Percentiles rank a stretch among this genome's conserved stretches.
phyloP scores from a whole-genome alignment of 495 filamentous ascomycete genomes.

The Penicillium ochrochloron region DNA sequence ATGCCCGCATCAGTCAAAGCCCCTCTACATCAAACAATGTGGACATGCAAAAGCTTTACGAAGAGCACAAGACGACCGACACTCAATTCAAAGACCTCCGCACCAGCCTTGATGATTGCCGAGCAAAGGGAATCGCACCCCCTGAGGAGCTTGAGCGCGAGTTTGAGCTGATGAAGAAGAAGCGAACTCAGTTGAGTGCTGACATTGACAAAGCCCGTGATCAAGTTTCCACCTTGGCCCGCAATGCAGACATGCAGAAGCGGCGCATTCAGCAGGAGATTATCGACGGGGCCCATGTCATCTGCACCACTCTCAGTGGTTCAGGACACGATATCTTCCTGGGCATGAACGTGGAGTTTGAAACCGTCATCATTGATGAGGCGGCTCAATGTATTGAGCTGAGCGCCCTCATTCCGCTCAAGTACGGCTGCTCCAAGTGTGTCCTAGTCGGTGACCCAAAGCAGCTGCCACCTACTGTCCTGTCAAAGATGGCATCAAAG shows the following conservation, averaged over 20 bases:
- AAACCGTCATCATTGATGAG: conserved; percentile 98
- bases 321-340: conserved; percentile 98
- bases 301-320: conserved; percentile 94
- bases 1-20: conserved; percentile 61
- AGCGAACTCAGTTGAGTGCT: conserved; percentile 73
- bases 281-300: conserved; percentile 84
- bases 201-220: conserved; percentile 86
- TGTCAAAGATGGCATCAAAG: conserved; percentile 87
- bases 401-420: conserved; percentile 93
- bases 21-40: conserved; percentile 41
- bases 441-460: conserved; percentile 98
- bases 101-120: conserved; percentile 70
- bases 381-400: conserved; percentile 97
- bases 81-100: conserved; percentile 68
- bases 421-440: conserved; percentile 96
- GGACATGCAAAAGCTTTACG: conserved; percentile 77
- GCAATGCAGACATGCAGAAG: conserved; percentile 84
- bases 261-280: conserved; percentile 88
- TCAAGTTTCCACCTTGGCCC: conserved; percentile 72
- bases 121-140: conserved; percentile 62
- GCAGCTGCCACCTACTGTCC: conserved; percentile 92
- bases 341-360: conserved; percentile 91
- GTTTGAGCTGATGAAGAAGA: conserved; percentile 75
- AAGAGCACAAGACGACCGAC: conserved; percentile 79
- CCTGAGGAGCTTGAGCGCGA: conserved; percentile 71